Base-by-base conservation (phyloP, 306 rosid genomes). In the Vigna trinervia region DNA sequence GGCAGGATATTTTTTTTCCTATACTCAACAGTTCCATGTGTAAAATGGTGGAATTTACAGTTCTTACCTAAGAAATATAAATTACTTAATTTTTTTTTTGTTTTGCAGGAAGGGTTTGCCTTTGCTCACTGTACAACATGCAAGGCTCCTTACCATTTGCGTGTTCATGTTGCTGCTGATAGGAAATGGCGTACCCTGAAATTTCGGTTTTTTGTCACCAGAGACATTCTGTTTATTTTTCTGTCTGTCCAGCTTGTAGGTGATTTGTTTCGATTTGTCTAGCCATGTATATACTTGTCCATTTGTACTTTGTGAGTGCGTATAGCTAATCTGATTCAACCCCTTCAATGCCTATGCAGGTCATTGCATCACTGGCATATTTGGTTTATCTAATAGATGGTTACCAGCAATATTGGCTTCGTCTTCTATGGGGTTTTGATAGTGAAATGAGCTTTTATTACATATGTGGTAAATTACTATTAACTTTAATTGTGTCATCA, bases 111-210 rank as follows among this genome's bases (percentile, higher is more conserved):
- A 89, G 99, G 99, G 68, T 92, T 95, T 90, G 99, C 99, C 66
- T 95, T 95, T 89, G 93, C 99, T 85, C 97, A 95, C 79, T 95
- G 99, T 84, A 95, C 97, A 59, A 95, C 99, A 71, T 95, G 99
- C 86, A 95, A 95, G 86, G 92, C 97, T 83, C 94, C 97, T 82
- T 95, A 95, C 73, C 90, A 95, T 84, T 87, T 95, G 92, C 92
- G 97, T 80, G 99, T 95, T 78, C 96, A 95, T 79, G 92, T 86
- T 78, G 88, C 92, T 58, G 97, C 94, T 74, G 99, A 95, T 78
- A 89, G 99, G 86, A 95, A 90, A 84, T 95, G 99, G 99, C 89
- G 99, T 68, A 95, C 97, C 79, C 73, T 95, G 88, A 95, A 95
- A 80, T 95, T 95, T 81, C 90, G 97, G 23, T 95, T 95, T 82